Percentiles rank a stretch among this genome's conserved stretches.
phyloP scores from a whole-genome alignment of 768 basidiomycete genomes.

The Suillus variegatus region DNA sequence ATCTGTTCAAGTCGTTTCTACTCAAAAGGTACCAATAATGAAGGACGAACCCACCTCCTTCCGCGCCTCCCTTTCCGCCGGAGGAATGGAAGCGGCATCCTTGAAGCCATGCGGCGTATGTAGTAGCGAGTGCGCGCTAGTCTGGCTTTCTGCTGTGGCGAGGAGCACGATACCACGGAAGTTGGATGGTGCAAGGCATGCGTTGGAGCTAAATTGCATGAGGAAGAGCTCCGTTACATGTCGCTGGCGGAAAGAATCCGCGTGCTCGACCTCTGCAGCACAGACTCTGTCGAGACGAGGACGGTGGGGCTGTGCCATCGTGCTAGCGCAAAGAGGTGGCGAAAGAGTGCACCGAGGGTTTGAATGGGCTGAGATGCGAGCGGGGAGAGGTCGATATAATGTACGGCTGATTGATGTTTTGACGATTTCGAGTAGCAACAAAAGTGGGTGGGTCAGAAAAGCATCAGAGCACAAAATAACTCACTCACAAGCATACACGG shows the following conservation, averaged over 20 bases:
- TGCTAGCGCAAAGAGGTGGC: conserved; percentile 75
- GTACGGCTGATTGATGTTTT: conserved; percentile 49
- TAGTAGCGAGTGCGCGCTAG: conserved; percentile 73
- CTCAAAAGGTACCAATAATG: neutral
- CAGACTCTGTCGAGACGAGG: conserved; percentile 82
- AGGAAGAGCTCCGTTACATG: conserved; percentile 82
- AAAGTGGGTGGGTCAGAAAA: neutral
- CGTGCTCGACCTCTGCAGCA: conserved; percentile 84
- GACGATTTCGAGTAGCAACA: conserved; percentile 8
- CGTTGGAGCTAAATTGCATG: conserved; percentile 57
- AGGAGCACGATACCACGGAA: conserved; percentile 70
- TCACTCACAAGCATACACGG: conserved; percentile 64
- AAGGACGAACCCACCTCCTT: conserved; percentile 58
- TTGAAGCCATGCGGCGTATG: conserved; percentile 78
- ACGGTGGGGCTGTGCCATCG: conserved; percentile 77
- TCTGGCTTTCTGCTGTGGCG: conserved; percentile 69
- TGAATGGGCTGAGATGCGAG: conserved; percentile 66
- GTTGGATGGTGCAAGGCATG: conserved; percentile 53
- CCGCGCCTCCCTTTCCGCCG: conserved; percentile 78
- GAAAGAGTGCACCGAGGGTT: conserved; percentile 64
- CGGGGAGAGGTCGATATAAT: conserved; percentile 75
- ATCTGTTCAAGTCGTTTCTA: conserved; percentile 23
- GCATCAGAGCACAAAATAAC: neutral
- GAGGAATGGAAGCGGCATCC: conserved; percentile 69
- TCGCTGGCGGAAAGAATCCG: conserved; percentile 79